phyloP scores from a whole-genome alignment of 805 yeast species.

The Candida succiphila region DNA sequence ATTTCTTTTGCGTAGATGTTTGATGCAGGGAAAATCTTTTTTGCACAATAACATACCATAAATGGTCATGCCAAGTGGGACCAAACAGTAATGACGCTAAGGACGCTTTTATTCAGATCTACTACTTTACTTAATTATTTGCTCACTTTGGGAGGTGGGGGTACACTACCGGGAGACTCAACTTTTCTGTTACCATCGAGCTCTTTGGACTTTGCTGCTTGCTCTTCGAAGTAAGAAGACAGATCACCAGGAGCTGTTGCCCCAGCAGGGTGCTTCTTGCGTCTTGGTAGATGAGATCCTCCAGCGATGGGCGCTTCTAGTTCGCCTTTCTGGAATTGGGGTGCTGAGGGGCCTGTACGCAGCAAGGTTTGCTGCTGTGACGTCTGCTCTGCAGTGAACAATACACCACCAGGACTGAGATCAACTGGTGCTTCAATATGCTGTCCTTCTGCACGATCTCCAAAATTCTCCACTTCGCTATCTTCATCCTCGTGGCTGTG shows the following conservation, averaged over 20 bases:
- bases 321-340: conserved; percentile 10
- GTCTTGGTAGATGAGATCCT: conserved; percentile 1
- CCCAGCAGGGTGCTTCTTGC: neutral
- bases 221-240: conserved; percentile 30
- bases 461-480: conserved; percentile 7
- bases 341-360: neutral
- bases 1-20: too few species aligned
- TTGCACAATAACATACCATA: too few species aligned
- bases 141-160: conserved; percentile 2
- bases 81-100: too few species aligned
- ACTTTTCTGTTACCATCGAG: conserved; percentile 23
- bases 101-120: too few species aligned
- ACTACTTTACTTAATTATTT: too few species aligned
- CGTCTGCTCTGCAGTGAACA: conserved; percentile 1
- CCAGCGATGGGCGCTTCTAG: conserved; percentile 14
- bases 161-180: neutral
- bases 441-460: conserved; percentile 2
- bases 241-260: conserved; percentile 14
- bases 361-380: conserved; percentile 1
- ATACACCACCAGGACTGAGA: conserved; percentile 9
- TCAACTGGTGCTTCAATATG: conserved; percentile 7
- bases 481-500: conserved; percentile 1
- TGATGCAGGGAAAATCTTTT: too few species aligned
- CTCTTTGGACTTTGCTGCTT: conserved; percentile 28
- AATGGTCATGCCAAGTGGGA: too few species aligned